Conservation (phyloP, 2,329 filamentous ascomycete species). For the Xylariaceae sp. region DNA sequence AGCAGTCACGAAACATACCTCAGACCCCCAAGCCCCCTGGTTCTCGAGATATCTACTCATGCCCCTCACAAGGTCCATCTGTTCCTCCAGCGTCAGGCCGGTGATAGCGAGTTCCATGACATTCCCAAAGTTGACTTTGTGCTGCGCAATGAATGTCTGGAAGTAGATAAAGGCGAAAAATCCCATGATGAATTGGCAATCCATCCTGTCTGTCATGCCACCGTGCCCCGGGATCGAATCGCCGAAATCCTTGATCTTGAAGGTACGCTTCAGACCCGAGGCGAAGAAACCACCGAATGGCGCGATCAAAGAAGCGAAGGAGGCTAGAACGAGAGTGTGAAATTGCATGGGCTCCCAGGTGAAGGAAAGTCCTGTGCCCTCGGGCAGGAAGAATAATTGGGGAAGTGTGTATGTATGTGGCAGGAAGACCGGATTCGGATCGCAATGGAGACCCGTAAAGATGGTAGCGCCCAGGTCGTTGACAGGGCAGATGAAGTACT, state of each 20-base stretch:
- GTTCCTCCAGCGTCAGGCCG: slow-evolving; percentile 82
- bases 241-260: slow-evolving; percentile 99
- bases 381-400: slow-evolving; percentile 55
- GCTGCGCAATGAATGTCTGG: slow-evolving; percentile 89
- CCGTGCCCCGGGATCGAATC: slow-evolving; percentile 97
- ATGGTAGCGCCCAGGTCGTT: slow-evolving; percentile 94
- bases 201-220: slow-evolving; percentile 98
- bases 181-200: slow-evolving; percentile 99
- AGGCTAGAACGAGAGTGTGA: slow-evolving; percentile 84
- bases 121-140: slow-evolving; percentile 79
- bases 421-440: slow-evolving; percentile 87
- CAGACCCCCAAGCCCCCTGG: slow-evolving; percentile 50
- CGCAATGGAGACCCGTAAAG: slow-evolving; percentile 85
- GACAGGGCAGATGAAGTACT: slow-evolving; percentile 98
- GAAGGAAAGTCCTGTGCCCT: slow-evolving; percentile 53
- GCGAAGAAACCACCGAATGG: slow-evolving; percentile 99
- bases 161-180: slow-evolving; percentile 99
- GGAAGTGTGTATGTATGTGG: slow-evolving; percentile 54
- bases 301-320: slow-evolving; percentile 93
- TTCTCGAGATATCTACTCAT: slow-evolving; percentile 64
- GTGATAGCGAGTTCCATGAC: slow-evolving; percentile 91
- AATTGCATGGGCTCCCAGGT: slow-evolving; percentile 86
- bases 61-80: slow-evolving; percentile 73
- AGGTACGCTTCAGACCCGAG: slow-evolving; percentile 93
- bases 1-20: slow-evolving; percentile 28